phyloP scores from a whole-genome alignment of 352 stramenopile genomes.

The Phytopythium aichiense region DNA sequence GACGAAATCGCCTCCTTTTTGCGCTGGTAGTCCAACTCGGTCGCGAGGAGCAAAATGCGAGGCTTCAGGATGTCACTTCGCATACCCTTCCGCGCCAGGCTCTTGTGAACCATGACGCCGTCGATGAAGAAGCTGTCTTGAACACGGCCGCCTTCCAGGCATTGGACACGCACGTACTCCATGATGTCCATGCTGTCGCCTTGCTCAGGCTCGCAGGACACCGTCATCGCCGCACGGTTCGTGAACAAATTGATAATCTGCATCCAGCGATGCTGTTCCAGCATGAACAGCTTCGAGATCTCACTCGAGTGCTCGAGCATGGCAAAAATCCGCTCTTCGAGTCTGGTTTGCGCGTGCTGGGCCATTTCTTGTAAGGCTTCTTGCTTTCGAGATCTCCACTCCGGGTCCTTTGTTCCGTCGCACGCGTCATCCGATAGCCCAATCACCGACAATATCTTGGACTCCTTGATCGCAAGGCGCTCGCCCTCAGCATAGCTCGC shows the following conservation, averaged over 20 bases:
- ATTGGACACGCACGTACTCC: slow-evolving; percentile 84
- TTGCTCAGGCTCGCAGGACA: slow-evolving; percentile 63
- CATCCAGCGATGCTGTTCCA: slow-evolving; percentile 81
- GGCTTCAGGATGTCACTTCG: slow-evolving; percentile 74
- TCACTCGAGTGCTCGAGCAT: slow-evolving; percentile 48
- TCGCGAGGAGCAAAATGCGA: slow-evolving; percentile 80
- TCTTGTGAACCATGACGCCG: slow-evolving; percentile 86
- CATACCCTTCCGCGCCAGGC: slow-evolving; percentile 79
- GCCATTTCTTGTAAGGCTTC: slow-evolving; percentile 50
- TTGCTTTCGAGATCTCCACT: slow-evolving; percentile 31
- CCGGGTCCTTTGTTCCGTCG: slow-evolving; percentile 45
- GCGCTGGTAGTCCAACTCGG: slow-evolving; percentile 78
- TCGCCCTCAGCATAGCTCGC: slow-evolving; percentile 24
- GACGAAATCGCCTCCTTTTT: slow-evolving; percentile 82
- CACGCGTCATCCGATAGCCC: slow-evolving; percentile 60
- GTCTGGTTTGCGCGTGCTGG: slow-evolving; percentile 49
- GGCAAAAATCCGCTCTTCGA: slow-evolving; percentile 75
- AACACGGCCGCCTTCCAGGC: slow-evolving; percentile 63
- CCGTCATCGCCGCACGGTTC: slow-evolving; percentile 51
- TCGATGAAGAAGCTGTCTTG: slow-evolving; percentile 88
- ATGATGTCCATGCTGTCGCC: slow-evolving; percentile 81
- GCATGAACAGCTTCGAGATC: slow-evolving; percentile 53
- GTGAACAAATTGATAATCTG: slow-evolving; percentile 75
- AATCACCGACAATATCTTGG: slow-evolving; percentile 50
- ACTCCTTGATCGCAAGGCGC: slow-evolving; percentile 35